A percentile compares a stretch with the other conserved stretches of the same genome.
Evolutionary conservation across 2,329 filamentous ascomycete genomes (phyloP).

Genomic region (Beauveria medogensis): DNA sequence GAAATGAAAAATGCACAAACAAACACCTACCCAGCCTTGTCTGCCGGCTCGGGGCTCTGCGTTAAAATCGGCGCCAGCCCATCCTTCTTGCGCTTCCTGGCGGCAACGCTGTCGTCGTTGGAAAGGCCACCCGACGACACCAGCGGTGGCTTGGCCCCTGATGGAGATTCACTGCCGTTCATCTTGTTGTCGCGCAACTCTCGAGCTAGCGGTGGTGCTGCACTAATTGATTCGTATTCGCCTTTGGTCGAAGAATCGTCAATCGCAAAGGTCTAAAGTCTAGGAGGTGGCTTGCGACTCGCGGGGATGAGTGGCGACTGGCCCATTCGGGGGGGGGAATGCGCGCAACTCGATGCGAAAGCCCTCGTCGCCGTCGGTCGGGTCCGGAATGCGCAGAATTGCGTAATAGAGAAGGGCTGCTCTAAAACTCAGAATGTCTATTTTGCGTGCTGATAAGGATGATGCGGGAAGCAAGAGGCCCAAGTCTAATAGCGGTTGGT

Average conservation of each 20-base stretch:
- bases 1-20: neutral
- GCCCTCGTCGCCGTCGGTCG: neutral
- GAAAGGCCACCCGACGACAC: constrained; percentile 18
- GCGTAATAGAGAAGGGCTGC: neutral
- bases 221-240: neutral
- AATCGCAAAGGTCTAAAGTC: neutral
- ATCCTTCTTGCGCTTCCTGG: constrained; percentile 69
- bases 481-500: neutral
- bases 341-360: neutral
- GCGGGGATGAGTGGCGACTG: neutral
- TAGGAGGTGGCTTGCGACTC: neutral
- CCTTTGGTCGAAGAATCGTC: neutral
- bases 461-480: neutral
- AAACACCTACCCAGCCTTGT: constrained; percentile 29
- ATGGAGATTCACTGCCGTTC: constrained; percentile 22
- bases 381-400: neutral
- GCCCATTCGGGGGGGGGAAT: neutral
- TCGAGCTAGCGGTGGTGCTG: neutral
- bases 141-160: constrained; percentile 9
- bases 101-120: constrained; percentile 24
- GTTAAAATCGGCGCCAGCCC: constrained; percentile 69
- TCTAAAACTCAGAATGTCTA: neutral
- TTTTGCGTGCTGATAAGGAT: neutral
- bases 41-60: constrained; percentile 41
- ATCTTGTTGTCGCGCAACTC: constrained; percentile 14